Conservation (phyloP, 2,329 filamentous ascomycete species). For the Diaporthe aspalathi region DNA sequence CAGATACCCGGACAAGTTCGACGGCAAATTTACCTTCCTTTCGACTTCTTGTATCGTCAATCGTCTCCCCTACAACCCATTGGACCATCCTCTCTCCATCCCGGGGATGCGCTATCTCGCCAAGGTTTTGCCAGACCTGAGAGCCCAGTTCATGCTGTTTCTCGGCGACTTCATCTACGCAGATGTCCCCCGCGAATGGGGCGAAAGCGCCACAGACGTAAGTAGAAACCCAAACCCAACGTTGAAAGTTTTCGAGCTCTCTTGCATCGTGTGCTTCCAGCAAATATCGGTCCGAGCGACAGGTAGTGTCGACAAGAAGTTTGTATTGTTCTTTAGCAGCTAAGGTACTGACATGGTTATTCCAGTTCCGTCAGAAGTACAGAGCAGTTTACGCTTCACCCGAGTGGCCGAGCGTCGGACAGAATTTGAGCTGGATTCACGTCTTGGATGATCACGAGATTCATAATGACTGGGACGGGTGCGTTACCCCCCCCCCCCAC, state of each 20-base stretch:
- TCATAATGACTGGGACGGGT: conserved; percentile 84
- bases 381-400: conserved; percentile 95
- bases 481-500: not conserved
- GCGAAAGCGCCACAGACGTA: conserved; percentile 71
- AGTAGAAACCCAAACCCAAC: not conserved
- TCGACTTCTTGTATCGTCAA: conserved; percentile 94
- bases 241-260: no score
- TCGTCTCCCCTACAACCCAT: conserved; percentile 86
- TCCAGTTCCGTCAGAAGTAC: conserved; percentile 84
- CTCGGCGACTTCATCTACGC: conserved; percentile 91
- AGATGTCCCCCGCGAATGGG: conserved; percentile 86
- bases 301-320: no score
- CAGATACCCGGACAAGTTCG: conserved; percentile 66
- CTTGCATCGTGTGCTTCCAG: not conserved
- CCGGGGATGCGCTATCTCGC: conserved; percentile 84
- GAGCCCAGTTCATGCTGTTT: conserved; percentile 84
- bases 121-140: conserved; percentile 75
- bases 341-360: not conserved
- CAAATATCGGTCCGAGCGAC: not conserved
- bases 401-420: conserved; percentile 82
- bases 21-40: conserved; percentile 86
- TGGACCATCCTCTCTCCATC: conserved; percentile 85
- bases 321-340: not conserved
- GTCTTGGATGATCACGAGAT: conserved; percentile 98
- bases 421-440: conserved; percentile 95